Base-by-base conservation (phyloP, 306 rosid genomes). In the Albizia julibrissin region DNA sequence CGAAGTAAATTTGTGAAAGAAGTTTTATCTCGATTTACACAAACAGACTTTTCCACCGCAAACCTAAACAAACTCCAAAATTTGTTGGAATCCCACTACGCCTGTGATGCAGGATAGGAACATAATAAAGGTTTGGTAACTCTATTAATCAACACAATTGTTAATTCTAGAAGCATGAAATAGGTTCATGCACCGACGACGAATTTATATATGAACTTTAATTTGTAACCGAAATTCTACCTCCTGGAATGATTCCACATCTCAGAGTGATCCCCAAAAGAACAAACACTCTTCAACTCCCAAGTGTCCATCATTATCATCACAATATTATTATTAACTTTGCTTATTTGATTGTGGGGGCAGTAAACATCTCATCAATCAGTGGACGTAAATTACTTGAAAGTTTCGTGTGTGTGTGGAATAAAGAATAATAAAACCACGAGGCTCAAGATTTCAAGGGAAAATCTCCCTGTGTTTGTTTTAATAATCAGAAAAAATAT, bases 351-450 rank as follows among this genome's bases (percentile, higher is more conserved):
- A 1, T 9, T 11, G 27, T 22, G 13, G 33, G 11, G 16, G 67
- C 34, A 4, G 68, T 61, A 34, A 67, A 69, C 49, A 40, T 9
- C 74, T 52, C 31, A 68, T 50, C 43, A 21, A 3, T 33, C 24
- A 52, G 61, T 52, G 61, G 6, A 52, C 24, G 77, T 79, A 54
- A 76, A 16, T 49, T 74, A 58, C 80, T 43, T 50, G 21, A 18
- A 50, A 50, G 58, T 4, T 50, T 50, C n/a, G n/a, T 50, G 81
- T 46, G 68, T 74, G 37, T 18, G 56, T 26, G 64, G 64, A 56
- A n/a, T 56, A 69, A 83, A 29, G 64, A 56, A n/a, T 56, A 69
- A 83, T 29, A 68, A 39, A 12, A 27, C 22, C 33, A 27, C 11
- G 37, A 40, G 54, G 16, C n/a, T 67, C 72, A 18, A 54, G 72